Conservation (phyloP, 2,329 filamentous ascomycete genomes). For the Neopestalotiopsis sp. region DNA sequence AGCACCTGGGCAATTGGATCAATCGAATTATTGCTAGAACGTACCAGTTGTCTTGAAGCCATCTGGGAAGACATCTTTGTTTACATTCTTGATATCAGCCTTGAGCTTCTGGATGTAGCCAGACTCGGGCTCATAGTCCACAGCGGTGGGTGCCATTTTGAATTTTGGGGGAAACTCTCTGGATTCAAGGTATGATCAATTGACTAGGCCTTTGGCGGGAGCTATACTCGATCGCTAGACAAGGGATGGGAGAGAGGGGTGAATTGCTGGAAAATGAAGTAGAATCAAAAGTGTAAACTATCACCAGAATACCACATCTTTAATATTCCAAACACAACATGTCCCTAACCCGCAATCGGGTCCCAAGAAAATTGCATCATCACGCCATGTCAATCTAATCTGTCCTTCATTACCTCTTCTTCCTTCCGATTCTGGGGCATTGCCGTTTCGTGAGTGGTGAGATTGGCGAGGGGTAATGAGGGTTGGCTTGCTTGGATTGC, state of each 20-base stretch:
- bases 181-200: neutral
- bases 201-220: neutral
- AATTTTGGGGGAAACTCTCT: neutral
- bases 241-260: neutral
- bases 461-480: conserved; percentile 17
- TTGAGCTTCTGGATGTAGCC: conserved; percentile 18
- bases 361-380: conserved; percentile 18
- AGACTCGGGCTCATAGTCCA: conserved; percentile 10
- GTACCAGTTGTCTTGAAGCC: conserved; percentile 18
- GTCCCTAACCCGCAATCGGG: neutral
- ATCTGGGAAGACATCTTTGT: conserved; percentile 18
- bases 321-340: neutral
- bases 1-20: neutral
- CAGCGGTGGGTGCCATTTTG: conserved; percentile 19
- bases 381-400: conserved; percentile 6
- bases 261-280: neutral
- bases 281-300: neutral
- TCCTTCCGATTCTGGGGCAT: conserved; percentile 12
- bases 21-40: neutral
- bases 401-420: neutral
- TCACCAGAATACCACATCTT: neutral
- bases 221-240: neutral
- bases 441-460: neutral
- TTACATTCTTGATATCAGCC: conserved; percentile 4
- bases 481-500: neutral